Base-by-base conservation (phyloP, 2,329 filamentous ascomycete genomes). In the Sphaerulina populicola region DNA sequence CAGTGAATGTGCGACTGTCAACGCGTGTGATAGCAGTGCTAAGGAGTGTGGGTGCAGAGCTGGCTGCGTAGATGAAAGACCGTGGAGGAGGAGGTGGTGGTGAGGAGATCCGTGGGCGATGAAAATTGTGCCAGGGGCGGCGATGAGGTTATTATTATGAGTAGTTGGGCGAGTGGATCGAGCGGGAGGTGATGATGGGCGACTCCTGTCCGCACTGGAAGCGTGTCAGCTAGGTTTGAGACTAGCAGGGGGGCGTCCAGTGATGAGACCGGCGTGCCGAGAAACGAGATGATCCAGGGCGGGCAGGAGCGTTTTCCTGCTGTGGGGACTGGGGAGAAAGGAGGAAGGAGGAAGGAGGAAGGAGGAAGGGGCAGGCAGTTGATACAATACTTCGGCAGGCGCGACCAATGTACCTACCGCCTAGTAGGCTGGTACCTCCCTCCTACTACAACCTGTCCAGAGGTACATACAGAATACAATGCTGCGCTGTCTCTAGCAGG, bases 21-120 rank as follows among this genome's bases (percentile, higher is more conserved):
- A 46, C 52, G 52, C 52, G 44, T 48, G 48, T 51, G 52, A 33
- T 31, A 38, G 40, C 29, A 11, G 23, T 39, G 40, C 36, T 35
- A 55, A 52, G 18, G 52, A 55, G 42, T 43, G 52, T 55, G 49
- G 35, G 52, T 39, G 52, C 49, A 52, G 49, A 52, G 49, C 52
- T 55, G 52, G 49, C 49, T 55, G 52, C 49, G 38, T 41, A 23
- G 8, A 44, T 46, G 44, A 44, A 7, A 27, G 46, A 43, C 46
- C 27, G 39, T 43, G 31, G 46, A 8, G 12, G 38, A 15, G 46
- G 46, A 11, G n/a, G 44, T 47, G 29, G 44, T n/a, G n/a, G 38
- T 33, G 11, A 10, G 44, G 31, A 18, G 18, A 18, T 18, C 18
- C 18, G 18, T 18, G 18, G 18, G 18, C 18, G 18, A 18, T 27